Conservation (phyloP, 169 alveolate genomes). For the Sarcocystis neurona region DNA sequence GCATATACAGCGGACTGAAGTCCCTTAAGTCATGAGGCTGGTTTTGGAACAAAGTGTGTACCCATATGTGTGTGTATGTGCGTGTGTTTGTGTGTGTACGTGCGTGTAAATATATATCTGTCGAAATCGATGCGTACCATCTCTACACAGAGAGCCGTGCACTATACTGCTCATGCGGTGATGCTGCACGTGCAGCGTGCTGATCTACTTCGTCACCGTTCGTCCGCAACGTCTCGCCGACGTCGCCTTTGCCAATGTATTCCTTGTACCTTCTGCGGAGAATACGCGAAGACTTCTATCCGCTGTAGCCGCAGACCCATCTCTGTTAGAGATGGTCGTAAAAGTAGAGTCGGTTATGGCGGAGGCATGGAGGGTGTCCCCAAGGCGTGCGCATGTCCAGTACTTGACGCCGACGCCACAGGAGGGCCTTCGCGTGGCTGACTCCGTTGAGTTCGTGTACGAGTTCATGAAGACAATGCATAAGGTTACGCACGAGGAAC, state of each 20-base stretch:
- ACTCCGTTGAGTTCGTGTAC: background rate
- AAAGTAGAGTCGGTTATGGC: constrained; percentile 18
- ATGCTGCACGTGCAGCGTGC: background rate
- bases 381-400: background rate
- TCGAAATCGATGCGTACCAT: too few species aligned
- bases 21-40: too few species aligned
- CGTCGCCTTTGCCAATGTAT: background rate
- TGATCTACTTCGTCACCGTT: constrained; percentile 9
- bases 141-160: too few species aligned
- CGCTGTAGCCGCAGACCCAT: background rate
- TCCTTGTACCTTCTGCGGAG: background rate
- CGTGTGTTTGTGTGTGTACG: too few species aligned
- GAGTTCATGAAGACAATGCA: background rate
- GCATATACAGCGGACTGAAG: too few species aligned
- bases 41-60: too few species aligned
- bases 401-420: background rate
- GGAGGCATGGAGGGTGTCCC: background rate
- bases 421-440: background rate
- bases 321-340: background rate
- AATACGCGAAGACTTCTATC: background rate
- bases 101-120: too few species aligned
- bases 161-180: too few species aligned
- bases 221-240: background rate
- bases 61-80: too few species aligned
- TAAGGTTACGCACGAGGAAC: too few species aligned